Conservation (phyloP, 2,329 filamentous ascomycete species). For the Huntiella bhutanensis region DNA sequence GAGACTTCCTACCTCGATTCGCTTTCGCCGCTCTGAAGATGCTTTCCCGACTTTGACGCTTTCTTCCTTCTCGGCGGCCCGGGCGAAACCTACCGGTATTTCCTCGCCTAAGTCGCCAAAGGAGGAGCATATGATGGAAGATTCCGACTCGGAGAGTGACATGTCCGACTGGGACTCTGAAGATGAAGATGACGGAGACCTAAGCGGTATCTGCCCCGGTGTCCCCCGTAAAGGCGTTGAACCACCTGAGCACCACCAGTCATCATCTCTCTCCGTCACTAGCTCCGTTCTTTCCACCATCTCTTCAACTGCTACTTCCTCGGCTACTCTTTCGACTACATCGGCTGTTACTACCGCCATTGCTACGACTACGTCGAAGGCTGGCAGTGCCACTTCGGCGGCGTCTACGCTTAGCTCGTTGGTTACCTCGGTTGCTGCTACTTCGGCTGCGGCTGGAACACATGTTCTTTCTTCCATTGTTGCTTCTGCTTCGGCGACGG, state of each 20-base stretch:
- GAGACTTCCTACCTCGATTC: slow-evolving; percentile 5
- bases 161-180: slow-evolving; percentile 10
- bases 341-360: background rate
- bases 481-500: background rate
- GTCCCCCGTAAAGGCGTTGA: background rate
- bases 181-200: slow-evolving; percentile 5
- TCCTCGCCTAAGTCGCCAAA: background rate
- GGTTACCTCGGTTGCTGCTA: background rate
- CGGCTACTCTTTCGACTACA: background rate
- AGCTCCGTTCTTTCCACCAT: background rate
- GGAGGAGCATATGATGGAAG: background rate
- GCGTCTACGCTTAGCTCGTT: background rate
- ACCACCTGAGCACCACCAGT: background rate
- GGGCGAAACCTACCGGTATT: background rate
- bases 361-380: background rate
- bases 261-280: background rate
- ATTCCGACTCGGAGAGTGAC: background rate
- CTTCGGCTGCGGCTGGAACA: background rate
- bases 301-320: background rate
- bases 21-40: slow-evolving; percentile 1
- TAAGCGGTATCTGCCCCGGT: background rate
- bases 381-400: background rate
- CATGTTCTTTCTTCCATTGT: background rate
- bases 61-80: background rate
- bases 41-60: slow-evolving; percentile 1